Evolutionary conservation across 371 early-diverging fungal species (phyloP), one percentile per base, ranked within the genome.

Genomic region (Syncephalastrum monosporum): DNA sequence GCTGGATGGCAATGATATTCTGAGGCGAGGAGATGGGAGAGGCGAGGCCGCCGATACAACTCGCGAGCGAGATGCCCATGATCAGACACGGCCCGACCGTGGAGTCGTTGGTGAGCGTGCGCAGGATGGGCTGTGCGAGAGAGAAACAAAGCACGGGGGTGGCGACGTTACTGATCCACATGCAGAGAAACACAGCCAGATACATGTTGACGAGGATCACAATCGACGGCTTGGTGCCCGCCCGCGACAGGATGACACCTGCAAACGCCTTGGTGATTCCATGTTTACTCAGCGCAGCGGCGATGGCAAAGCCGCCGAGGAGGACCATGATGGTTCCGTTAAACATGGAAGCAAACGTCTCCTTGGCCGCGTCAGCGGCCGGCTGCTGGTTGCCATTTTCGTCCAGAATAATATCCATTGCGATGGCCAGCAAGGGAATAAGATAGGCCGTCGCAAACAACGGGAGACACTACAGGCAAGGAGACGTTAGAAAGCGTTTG

Each of bases 1-100:
- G 81, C 67, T 83, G 78, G 52, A 97, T 73, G 2, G 96, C 87
- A 48, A 96, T 85, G 55, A 88, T 86, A 72, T 96, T 96, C 63
- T 97, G 97, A 10, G 98, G 98, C 4, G 93, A 93, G 5, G 92
- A 82, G 63, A 97, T 97, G 1, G 98, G 98, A 7, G 94, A 91
- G 0, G 94, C 87, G 92, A 96, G 91, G 5, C 96, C 97, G 42
- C 97, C 98, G 21, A 97, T 86, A 60, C 96, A 95, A 27, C 94
- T 87, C 1, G 95, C 96, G 54, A 97, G 69, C 1, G 98, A 96
- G 55, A 96, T 95, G 4, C 96, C 98, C n/a, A 97, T 75, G 47
- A 97, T 85, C 19, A 97, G 76, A 47, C 90, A 87, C 13, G 87
- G 87, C 14, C 53, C 74, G 17, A 76, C 71, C 1, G 71, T 68